A percentile compares a stretch with the other conserved stretches of the same genome.
phyloP scores from a whole-genome alignment of 139 green algal species.

The Chlorella sorokiniana region DNA sequence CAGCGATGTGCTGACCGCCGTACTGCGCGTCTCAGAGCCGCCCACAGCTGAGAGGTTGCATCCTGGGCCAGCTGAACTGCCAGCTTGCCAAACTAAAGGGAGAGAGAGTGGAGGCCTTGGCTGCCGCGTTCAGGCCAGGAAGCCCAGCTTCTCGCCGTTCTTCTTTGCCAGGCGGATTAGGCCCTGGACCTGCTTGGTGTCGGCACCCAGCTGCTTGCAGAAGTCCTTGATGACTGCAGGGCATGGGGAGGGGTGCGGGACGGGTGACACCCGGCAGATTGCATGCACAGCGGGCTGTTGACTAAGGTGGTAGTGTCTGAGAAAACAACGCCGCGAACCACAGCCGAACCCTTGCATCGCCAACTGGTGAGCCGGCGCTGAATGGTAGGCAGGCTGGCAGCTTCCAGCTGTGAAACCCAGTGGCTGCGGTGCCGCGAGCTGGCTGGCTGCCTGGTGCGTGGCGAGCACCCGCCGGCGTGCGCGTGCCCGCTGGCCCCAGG shows the following conservation, averaged over 20 bases:
- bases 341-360: neutral
- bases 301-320: neutral
- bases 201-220: constrained; percentile 87
- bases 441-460: neutral
- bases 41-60: no score
- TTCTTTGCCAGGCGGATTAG: constrained; percentile 97
- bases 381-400: neutral
- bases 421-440: no score
- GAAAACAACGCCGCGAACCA: neutral
- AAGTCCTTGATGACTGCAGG: constrained; percentile 98
- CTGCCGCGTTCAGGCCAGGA: constrained; percentile 73
- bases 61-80: no score
- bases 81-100: neutral
- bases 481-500: neutral
- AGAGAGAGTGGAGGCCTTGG: neutral
- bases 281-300: neutral
- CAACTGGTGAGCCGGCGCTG: neutral
- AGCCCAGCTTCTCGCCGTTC: constrained; percentile 97
- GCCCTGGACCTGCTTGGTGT: constrained; percentile 92
- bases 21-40: no score
- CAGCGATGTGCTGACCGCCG: no score
- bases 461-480: neutral
- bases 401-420: no score
- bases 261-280: neutral
- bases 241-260: no score